A percentile compares a stretch with the other conserved stretches of the same genome.
Conservation (phyloP, 2,329 filamentous ascomycete species). For the Aurifilum marmelostoma region DNA sequence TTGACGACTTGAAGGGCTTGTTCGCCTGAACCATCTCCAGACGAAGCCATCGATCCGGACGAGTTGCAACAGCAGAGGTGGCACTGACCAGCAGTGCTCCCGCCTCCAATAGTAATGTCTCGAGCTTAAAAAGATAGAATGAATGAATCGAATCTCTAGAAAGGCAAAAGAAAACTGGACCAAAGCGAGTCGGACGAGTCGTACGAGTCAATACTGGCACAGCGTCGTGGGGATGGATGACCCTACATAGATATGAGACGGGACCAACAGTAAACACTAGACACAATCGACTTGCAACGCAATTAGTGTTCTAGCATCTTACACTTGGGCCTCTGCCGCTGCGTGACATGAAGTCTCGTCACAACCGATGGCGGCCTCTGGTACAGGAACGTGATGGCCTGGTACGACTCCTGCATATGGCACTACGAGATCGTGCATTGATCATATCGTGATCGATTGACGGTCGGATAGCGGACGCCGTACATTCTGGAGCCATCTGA, state of each 20-base stretch:
- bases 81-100: conserved; percentile 21
- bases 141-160: background rate
- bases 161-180: background rate
- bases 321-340: conserved; percentile 11
- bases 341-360: background rate
- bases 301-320: conserved; percentile 12
- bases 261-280: background rate
- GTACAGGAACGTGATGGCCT: conserved; percentile 1
- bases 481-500: background rate
- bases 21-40: conserved; percentile 6
- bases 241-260: conserved; percentile 14
- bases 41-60: conserved; percentile 14
- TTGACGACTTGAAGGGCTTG: conserved; percentile 9
- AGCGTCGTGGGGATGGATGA: conserved; percentile 3
- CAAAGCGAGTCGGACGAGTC: background rate
- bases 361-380: background rate
- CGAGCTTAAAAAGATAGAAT: background rate
- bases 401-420: background rate
- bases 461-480: conserved; percentile 4
- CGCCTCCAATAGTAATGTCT: background rate
- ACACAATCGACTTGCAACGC: background rate
- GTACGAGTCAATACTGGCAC: background rate
- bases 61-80: background rate
- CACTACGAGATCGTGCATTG: conserved; percentile 13
- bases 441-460: conserved; percentile 6